Conservation (phyloP, 2,329 filamentous ascomycete genomes). For the Trichoderma harzianum region DNA sequence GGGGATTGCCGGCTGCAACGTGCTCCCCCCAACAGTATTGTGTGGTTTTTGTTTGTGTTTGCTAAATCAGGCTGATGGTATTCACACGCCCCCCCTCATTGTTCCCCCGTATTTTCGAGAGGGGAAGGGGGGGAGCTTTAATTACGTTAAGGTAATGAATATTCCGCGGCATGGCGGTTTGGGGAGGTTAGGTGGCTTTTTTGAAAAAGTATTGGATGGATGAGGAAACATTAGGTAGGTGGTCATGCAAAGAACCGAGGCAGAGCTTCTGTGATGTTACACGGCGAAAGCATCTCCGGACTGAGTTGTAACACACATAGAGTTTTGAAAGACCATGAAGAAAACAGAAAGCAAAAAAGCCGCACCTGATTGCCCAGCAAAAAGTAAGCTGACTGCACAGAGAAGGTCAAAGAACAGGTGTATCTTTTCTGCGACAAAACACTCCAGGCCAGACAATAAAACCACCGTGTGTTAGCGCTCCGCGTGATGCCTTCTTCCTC, state of each 20-base stretch:
- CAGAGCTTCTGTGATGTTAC: neutral
- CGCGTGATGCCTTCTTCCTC: slow-evolving; percentile 1
- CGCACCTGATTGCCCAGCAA: neutral
- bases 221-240: neutral
- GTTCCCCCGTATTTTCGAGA: neutral
- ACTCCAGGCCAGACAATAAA: neutral
- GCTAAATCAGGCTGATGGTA: neutral
- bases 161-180: neutral
- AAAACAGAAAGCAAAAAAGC: neutral
- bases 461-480: neutral
- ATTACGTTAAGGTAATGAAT: slow-evolving; percentile 8
- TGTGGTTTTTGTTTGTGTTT: neutral
- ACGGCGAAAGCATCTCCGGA: neutral
- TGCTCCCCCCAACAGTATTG: neutral
- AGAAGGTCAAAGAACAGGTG: neutral
- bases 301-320: neutral
- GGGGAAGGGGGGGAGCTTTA: neutral
- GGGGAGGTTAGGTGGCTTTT: neutral
- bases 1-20: neutral
- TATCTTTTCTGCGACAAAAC: neutral
- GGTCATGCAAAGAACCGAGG: neutral
- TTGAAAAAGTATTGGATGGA: neutral
- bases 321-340: neutral
- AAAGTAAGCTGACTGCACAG: neutral
- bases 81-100: slow-evolving; percentile 3